phyloP scores from a whole-genome alignment of 2,329 filamentous ascomycete genomes.

The Pleurostoma richardsiae region DNA sequence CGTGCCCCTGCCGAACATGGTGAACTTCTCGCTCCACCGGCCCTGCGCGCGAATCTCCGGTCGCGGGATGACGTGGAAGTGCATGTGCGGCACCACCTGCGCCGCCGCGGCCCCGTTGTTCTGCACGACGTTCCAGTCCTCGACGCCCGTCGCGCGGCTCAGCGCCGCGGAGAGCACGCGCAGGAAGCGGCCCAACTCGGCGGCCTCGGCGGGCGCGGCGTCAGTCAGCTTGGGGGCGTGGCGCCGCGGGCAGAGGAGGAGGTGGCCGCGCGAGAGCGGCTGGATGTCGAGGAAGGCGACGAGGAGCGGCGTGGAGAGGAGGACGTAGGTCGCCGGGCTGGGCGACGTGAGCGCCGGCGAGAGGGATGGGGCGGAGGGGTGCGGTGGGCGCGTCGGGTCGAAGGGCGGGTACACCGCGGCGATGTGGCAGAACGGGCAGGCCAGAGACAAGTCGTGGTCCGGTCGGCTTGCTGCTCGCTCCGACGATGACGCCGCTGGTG shows the following conservation, averaged over 20 bases:
- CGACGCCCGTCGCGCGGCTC: constrained; percentile 61
- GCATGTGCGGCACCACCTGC: constrained; percentile 88
- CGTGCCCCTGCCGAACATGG: constrained; percentile 74
- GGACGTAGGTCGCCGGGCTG: constrained; percentile 49
- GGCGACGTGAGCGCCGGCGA: constrained; percentile 29
- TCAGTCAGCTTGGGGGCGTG: constrained; percentile 78
- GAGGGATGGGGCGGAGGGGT: constrained; percentile 25
- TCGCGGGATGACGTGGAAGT: constrained; percentile 90
- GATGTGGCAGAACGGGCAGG: constrained; percentile 62
- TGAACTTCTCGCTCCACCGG: constrained; percentile 60
- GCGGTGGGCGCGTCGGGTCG: constrained; percentile 36
- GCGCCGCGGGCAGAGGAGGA: constrained; percentile 72
- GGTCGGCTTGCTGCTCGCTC: constrained; percentile 1
- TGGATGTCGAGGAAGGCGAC: constrained; percentile 92
- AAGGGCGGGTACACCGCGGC: constrained; percentile 42
- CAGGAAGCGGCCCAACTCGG: constrained; percentile 63
- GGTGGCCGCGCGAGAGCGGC: constrained; percentile 77
- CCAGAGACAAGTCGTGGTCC: constrained; percentile 10
- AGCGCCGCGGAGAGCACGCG: constrained; percentile 70
- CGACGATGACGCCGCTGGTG: neutral
- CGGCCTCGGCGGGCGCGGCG: constrained; percentile 56
- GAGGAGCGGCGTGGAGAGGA: constrained; percentile 72
- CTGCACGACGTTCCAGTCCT: constrained; percentile 94
- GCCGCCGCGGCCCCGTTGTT: constrained; percentile 89
- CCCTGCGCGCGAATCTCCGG: constrained; percentile 59